Base-by-base conservation (phyloP, 176 grass and related monocot species). In the Musa schizocarpa region DNA sequence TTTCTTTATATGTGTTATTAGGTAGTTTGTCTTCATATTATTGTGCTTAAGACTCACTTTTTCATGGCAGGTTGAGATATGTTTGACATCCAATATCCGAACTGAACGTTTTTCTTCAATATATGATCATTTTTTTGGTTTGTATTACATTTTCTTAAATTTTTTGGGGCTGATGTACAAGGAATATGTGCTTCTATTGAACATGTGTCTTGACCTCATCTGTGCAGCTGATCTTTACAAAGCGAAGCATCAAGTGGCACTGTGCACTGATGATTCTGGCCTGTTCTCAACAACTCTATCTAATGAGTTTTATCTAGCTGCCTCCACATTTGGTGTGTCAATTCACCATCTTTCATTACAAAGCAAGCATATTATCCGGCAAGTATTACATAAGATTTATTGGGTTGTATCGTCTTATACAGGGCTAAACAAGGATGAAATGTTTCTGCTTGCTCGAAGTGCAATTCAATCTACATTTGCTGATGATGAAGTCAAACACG, bases 21-120 rank as follows among this genome's bases (percentile, higher is more conserved):
- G 13, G 3, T 43, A 74, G 3, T 13, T 27, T 34, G 21, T 13
- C 1, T 10, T 29, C 53, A 8, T 16, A n/a, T n/a, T 8, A n/a
- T 51, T 50, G 4, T 12, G 5, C 10, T 71, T 27, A 71, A 12
- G 19, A 50, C 1, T 11, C 19, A 51, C 7, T 2, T 10, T 20
- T 71, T 26, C 52, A 70, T 74, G 53, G 69, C 73, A 93, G 90
- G 80, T 98, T 53, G 88, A 98, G 82, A 87, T 98, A 91, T 98
- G 95, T 52, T 89, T 98, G 76, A 93, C 95, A 49, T 98, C 95
- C n/a, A 93, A 91, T 84, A 82, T 98, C n/a, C 90, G 82, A 87
- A 93, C 90, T 2, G 87, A 86, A 43, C 82, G 89, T 3, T 13
- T 92, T 57, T 80, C 84, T 82, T 88, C 90, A 16, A 70, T 98